Conservation (phyloP, 371 early-diverging fungal species). For the Syncephalastrum monosporum region DNA sequence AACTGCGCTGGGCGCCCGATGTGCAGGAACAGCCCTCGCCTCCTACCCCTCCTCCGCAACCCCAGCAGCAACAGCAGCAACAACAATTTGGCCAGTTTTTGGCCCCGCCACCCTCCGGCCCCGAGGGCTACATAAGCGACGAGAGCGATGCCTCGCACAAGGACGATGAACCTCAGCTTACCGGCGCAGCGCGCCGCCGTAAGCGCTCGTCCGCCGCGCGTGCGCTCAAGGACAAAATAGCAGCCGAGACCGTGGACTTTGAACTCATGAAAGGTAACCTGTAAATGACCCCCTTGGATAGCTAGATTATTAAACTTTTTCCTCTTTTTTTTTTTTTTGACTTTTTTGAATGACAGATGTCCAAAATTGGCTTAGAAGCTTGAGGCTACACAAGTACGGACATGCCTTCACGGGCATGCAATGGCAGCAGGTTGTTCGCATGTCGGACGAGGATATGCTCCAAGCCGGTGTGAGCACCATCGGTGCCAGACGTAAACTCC, state of each 20-base stretch:
- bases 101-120: slow-evolving; percentile 13
- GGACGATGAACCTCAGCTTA: slow-evolving; percentile 30
- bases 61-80: slow-evolving; percentile 5
- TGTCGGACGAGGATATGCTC: slow-evolving; percentile 82
- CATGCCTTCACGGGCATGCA: slow-evolving; percentile 81
- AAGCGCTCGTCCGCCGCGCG: slow-evolving; percentile 49
- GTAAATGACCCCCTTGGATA: background rate
- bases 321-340: background rate
- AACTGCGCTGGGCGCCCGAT: slow-evolving; percentile 1
- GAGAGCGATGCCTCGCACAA: slow-evolving; percentile 49
- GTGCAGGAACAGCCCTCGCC: slow-evolving; percentile 6
- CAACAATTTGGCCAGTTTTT: slow-evolving; percentile 23
- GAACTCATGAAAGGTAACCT: slow-evolving; percentile 70
- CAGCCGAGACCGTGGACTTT: slow-evolving; percentile 79
- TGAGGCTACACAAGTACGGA: slow-evolving; percentile 95
- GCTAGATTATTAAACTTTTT: background rate
- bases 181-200: slow-evolving; percentile 45
- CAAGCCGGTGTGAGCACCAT: slow-evolving; percentile 88
- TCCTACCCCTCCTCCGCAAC: slow-evolving; percentile 2
- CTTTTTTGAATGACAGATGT: slow-evolving; percentile 61
- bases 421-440: slow-evolving; percentile 84
- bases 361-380: slow-evolving; percentile 86
- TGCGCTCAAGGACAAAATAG: slow-evolving; percentile 75
- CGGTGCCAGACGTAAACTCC: slow-evolving; percentile 92
- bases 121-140: slow-evolving; percentile 51